Evolutionary conservation across 2,329 filamentous ascomycete species (phyloP).

Genomic region (Coniochaeta ligniaria): DNA sequence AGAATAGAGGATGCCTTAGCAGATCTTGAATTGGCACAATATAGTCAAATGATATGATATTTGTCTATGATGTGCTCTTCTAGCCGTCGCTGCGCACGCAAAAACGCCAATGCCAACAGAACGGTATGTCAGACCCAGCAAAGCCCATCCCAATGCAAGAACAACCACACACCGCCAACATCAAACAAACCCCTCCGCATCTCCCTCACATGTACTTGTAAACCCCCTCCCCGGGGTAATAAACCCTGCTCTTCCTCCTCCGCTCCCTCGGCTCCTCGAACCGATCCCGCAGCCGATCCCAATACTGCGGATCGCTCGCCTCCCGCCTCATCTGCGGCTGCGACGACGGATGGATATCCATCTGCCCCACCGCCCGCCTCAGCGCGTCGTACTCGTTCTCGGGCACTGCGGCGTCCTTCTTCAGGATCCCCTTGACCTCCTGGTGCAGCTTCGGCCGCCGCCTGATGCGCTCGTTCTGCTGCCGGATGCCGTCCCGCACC

Average conservation of each 20-base stretch:
- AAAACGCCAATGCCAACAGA: background rate
- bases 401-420: conserved; percentile 12
- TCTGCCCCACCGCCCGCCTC: conserved; percentile 12
- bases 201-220: conserved; percentile 10
- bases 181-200: background rate
- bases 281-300: conserved; percentile 13
- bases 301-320: conserved; percentile 8
- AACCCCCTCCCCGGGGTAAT: conserved; percentile 10
- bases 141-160: too few relatives aligned
- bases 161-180: too few relatives aligned
- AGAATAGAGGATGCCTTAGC: too few relatives aligned
- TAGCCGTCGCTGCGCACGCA: background rate
- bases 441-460: conserved; percentile 15
- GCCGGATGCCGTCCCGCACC: conserved; percentile 21
- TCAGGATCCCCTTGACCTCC: conserved; percentile 22
- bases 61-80: background rate
- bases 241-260: conserved; percentile 16
- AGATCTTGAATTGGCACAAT: background rate
- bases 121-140: too few relatives aligned
- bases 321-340: conserved; percentile 6
- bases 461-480: conserved; percentile 22
- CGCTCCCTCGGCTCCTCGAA: conserved; percentile 13
- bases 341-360: conserved; percentile 10
- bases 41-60: background rate
- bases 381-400: conserved; percentile 11